These are phyloP conservation scores for Mycocentrospora acerina DNA, from an alignment of 2,329 filamentous ascomycete species.

Conservation along the genomic window DNA sequence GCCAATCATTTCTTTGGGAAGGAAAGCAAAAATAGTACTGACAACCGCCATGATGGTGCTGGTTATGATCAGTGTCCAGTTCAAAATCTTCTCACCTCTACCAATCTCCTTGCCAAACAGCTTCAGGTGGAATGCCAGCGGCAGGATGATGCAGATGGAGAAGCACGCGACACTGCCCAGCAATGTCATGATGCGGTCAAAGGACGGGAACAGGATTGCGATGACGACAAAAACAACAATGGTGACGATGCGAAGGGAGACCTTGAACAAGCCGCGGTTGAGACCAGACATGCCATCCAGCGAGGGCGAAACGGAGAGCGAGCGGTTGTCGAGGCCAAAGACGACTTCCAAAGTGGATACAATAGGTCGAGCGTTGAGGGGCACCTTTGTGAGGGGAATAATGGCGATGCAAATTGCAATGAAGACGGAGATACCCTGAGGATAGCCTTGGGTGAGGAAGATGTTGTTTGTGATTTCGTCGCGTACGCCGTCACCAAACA, in stretches of 20 bases:
- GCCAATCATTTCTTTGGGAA: conserved; percentile 64
- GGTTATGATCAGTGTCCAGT: conserved; percentile 68
- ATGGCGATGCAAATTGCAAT: conserved; percentile 87
- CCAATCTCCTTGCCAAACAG: conserved; percentile 77
- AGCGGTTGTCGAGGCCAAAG: conserved; percentile 66
- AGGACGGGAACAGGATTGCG: conserved; percentile 72
- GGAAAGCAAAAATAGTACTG: conserved; percentile 84
- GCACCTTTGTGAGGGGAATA: conserved; percentile 94
- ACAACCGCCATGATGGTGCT: conserved; percentile 70
- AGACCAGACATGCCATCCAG: conserved; percentile 57
- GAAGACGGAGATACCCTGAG: conserved; percentile 69
- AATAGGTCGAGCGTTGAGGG: conserved; percentile 84
- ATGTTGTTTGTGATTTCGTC: conserved; percentile 94
- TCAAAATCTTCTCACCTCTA: conserved; percentile 62
- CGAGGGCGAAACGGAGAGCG: conserved; percentile 52
- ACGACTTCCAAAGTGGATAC: conserved; percentile 82
- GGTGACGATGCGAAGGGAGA: conserved; percentile 64
- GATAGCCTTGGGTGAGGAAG: conserved; percentile 72
- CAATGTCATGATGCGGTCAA: conserved; percentile 88
- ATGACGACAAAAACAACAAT: conserved; percentile 74
- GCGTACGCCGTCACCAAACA: conserved; percentile 88
- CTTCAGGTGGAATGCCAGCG: conserved; percentile 85
- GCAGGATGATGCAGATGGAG: conserved; percentile 89
- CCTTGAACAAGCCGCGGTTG: conserved; percentile 60
- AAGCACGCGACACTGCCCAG: conserved; percentile 90